These are phyloP conservation scores for Fusarium brachygibbosum DNA, from an alignment of 2,329 filamentous ascomycete genomes.

Conservation along the genomic window DNA sequence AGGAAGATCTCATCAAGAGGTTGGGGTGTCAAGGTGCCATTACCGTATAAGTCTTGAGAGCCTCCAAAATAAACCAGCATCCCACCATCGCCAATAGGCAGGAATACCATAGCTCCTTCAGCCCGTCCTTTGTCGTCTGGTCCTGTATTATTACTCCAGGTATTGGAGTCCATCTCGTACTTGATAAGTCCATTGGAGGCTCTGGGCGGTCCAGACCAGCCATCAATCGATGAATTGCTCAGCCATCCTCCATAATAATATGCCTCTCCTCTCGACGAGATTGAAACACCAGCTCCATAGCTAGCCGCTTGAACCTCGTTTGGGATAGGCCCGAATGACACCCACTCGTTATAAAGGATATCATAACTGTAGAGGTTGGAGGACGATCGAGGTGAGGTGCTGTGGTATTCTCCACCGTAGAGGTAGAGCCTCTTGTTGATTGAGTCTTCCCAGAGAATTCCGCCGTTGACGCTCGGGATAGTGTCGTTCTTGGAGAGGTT, in stretches of 20 bases:
- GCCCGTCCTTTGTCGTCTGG: neutral
- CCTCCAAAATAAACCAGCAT: constrained; percentile 15
- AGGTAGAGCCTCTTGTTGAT: constrained; percentile 11
- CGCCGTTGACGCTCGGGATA: constrained; percentile 5
- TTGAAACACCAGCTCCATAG: constrained; percentile 9
- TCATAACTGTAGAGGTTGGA: constrained; percentile 13
- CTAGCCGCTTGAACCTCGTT: neutral
- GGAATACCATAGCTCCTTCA: constrained; percentile 2
- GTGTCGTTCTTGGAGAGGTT: constrained; percentile 6
- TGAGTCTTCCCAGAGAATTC: constrained; percentile 15
- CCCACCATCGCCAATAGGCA: neutral
- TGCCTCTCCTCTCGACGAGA: constrained; percentile 5
- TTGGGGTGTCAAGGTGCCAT: constrained; percentile 5
- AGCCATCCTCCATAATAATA: constrained; percentile 16
- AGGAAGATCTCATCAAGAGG: constrained; percentile 2
- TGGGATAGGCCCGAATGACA: neutral
- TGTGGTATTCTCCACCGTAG: neutral
- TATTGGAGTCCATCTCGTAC: constrained; percentile 12
- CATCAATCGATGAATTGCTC: neutral
- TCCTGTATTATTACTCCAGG: neutral
- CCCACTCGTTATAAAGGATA: constrained; percentile 5
- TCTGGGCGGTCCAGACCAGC: neutral
- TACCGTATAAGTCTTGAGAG: neutral
- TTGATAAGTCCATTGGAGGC: constrained; percentile 13
- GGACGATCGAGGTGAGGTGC: neutral